Percentiles rank a stretch among this genome's conserved stretches.
phyloP scores from a whole-genome alignment of 768 basidiomycete species.

The Russula griseocarnosa region DNA sequence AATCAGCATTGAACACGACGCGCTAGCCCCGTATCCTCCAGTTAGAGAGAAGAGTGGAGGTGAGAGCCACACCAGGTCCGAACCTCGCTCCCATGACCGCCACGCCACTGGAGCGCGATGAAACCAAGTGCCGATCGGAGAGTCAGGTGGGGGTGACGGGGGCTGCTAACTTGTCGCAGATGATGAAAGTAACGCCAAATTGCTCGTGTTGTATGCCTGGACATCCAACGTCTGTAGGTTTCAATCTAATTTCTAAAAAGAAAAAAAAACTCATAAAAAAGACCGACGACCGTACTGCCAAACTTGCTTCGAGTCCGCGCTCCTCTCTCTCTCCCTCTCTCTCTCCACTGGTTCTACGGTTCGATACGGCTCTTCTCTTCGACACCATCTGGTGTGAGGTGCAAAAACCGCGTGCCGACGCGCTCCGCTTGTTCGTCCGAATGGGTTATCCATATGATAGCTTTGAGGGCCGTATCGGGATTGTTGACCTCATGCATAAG shows the following conservation, averaged over 20 bases:
- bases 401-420: slow-evolving; percentile 66
- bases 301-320: no score
- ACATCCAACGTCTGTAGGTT: slow-evolving; percentile 2
- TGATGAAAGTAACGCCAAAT: background rate
- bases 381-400: slow-evolving; percentile 33
- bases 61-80: background rate
- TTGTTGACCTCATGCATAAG: slow-evolving; percentile 51
- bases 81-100: background rate
- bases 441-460: slow-evolving; percentile 86
- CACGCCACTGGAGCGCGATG: background rate
- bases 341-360: slow-evolving; percentile 20
- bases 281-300: background rate
- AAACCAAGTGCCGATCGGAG: background rate
- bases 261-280: no score
- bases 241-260: background rate
- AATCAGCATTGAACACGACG: background rate
- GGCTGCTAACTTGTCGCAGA: background rate
- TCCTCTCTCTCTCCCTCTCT: no score
- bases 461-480: slow-evolving; percentile 52
- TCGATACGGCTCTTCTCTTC: slow-evolving; percentile 20
- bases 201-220: background rate
- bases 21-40: no score
- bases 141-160: no score
- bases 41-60: background rate
- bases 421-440: slow-evolving; percentile 74